Evolutionary conservation across 192 early-diverging fungal genomes (phyloP), one percentile per base, ranked within the genome.

Genomic region (Backusella tuberculispora): DNA sequence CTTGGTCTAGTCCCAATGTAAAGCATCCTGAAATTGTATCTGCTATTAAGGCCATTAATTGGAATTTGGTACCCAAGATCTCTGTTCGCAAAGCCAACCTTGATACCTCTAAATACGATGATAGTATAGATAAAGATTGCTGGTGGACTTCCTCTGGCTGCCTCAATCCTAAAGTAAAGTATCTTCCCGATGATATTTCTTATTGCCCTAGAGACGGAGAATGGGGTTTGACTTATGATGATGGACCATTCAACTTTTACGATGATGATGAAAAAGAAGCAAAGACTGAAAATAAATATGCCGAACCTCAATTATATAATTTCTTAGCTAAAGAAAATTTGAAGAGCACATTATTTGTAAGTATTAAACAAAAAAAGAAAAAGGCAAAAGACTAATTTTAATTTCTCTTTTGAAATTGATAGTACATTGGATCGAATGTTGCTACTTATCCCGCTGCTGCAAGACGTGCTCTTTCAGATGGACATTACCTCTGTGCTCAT

Each of bases 401-500:
- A 56, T 38, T 40, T 17, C 15, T 15, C 13, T 46, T 34, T 46
- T 47, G 17, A 71, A 26, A 76, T 80, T 69, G 40, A 60, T 60
- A 60, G 53, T 78, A 69, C 53, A 82, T 82, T 64, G 80, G 80
- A 15, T 78, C 76, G 64, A 78, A 82, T 78, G 74, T 82, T 24
- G 34, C 78, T 7, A 74, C 44, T 13, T 78, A 48, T 29, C 80
- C 80, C 5, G 69, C 68, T n/a, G 76, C 76, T 48, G 76, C 73
- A 2, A 65, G 68, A 0, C 66, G 77, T 45, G 77, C 77, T 15
- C 56, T 78, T 24, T 64, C 47, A 41, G 73, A 73, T 41, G 88
- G 90, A n/a, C 89, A 92, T 65, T 79, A 86, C 43, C 73, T 92
- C 46, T 85, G 80, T 29, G 83, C 84, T 29, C 90, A 70, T 26